Conservation (phyloP, 345 rosid genomes). For the Heritiera littoralis region DNA sequence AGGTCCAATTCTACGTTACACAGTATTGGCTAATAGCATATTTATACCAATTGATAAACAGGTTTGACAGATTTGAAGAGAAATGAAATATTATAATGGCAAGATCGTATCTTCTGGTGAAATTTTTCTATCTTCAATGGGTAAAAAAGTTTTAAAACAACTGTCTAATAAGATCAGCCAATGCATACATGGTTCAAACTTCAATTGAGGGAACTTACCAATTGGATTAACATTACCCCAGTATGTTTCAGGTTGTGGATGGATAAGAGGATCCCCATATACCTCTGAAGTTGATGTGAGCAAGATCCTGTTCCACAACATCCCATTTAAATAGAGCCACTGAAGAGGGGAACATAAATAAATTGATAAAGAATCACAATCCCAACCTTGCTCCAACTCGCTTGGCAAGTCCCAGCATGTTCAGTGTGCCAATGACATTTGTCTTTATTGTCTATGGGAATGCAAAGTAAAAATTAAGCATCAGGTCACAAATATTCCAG, state of each 20-base stretch:
- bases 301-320: slow-evolving; percentile 61
- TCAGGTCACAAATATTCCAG: not conserved
- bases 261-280: slow-evolving; percentile 92
- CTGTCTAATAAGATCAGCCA: not conserved
- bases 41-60: not conserved
- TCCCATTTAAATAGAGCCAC: slow-evolving; percentile 16
- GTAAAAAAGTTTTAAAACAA: not conserved
- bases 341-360: not conserved
- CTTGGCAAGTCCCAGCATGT: slow-evolving; percentile 98
- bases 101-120: not conserved
- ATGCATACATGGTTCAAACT: not conserved
- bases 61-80: not conserved
- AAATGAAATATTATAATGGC: not conserved
- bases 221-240: slow-evolving; percentile 99
- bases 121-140: not conserved
- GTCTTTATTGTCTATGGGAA: slow-evolving; percentile 83
- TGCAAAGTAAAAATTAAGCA: slow-evolving; percentile 13
- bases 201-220: slow-evolving; percentile 43
- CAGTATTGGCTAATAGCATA: not conserved
- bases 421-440: slow-evolving; percentile 94
- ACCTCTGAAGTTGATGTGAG: slow-evolving; percentile 98
- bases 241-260: slow-evolving; percentile 91
- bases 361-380: slow-evolving; percentile 1
- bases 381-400: slow-evolving; percentile 93
- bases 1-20: not conserved